These are phyloP conservation scores for Ananas comosus DNA, from an alignment of 176 grass and related monocot species.

Conservation along the genomic window DNA sequence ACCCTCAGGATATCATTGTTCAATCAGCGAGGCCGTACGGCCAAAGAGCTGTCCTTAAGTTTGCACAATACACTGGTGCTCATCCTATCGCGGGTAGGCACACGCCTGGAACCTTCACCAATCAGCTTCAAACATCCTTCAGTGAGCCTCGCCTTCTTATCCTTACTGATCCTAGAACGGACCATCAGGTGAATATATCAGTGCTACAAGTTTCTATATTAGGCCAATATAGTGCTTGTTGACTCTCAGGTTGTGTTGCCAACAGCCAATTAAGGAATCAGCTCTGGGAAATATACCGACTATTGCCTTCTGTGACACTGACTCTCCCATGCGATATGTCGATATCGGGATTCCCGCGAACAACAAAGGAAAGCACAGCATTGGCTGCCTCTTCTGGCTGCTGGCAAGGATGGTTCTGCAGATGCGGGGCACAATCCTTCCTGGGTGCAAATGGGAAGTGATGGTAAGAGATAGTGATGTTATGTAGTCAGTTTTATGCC, in stretches of 20 bases:
- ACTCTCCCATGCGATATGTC: slow-evolving; percentile 83
- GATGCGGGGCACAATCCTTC: slow-evolving; percentile 77
- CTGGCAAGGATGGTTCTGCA: slow-evolving; percentile 85
- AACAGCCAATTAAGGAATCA: slow-evolving; percentile 88
- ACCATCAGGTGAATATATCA: slow-evolving; percentile 51
- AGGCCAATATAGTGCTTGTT: background rate
- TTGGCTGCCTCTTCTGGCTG: slow-evolving; percentile 89
- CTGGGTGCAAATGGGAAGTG: slow-evolving; percentile 82
- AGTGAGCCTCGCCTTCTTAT: slow-evolving; percentile 84
- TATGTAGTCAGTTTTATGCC: background rate
- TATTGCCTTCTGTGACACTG: slow-evolving; percentile 89
- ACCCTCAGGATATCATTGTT: slow-evolving; percentile 87
- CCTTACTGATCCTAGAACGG: slow-evolving; percentile 81
- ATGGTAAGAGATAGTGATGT: slow-evolving; percentile 39
- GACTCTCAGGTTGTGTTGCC: background rate
- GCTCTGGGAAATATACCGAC: slow-evolving; percentile 82
- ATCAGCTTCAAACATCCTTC: slow-evolving; percentile 90
- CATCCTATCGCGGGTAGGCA: slow-evolving; percentile 83
- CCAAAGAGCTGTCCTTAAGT: slow-evolving; percentile 82
- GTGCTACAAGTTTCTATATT: background rate
- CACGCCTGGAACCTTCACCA: slow-evolving; percentile 87
- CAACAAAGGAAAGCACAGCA: slow-evolving; percentile 88
- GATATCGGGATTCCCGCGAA: slow-evolving; percentile 88
- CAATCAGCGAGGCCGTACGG: slow-evolving; percentile 88
- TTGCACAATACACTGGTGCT: slow-evolving; percentile 78